Evolutionary conservation across 345 rosid species (phyloP).

Genomic region (Eucalyptus tenuipes): DNA sequence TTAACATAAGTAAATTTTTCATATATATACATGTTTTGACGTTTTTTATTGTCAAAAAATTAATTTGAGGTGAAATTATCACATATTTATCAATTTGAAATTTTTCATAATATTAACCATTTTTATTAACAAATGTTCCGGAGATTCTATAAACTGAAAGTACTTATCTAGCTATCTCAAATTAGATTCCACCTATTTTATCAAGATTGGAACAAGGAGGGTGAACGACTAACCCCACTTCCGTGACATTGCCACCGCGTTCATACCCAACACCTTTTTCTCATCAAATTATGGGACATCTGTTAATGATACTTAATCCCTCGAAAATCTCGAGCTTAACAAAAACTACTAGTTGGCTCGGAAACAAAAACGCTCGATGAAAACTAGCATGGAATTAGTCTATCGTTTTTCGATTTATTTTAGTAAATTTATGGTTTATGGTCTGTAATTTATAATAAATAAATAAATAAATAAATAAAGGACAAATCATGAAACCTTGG

Average conservation of each 20-base stretch:
- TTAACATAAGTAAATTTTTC: fast-evolving
- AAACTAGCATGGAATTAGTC: neutral
- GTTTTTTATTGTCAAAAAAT: fast-evolving
- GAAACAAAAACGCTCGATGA: neutral
- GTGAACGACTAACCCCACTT: fast-evolving
- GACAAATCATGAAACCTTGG: neutral
- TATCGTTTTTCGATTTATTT: neutral
- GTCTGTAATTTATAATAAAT: neutral
- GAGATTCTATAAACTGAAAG: neutral
- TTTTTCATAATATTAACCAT: fast-evolving
- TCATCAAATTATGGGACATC: fast-evolving
- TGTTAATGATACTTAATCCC: too few species aligned
- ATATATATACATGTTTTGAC: fast-evolving
- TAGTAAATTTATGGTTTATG: neutral
- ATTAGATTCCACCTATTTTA: neutral
- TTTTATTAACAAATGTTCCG: neutral
- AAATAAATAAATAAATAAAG: neutral
- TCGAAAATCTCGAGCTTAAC: neutral
- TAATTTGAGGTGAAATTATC: too few species aligned
- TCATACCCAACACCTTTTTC: neutral
- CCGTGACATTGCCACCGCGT: fast-evolving
- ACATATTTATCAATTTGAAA: too few species aligned
- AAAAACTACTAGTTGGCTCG: neutral
- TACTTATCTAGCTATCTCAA: neutral
- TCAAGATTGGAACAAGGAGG: neutral